Evolutionary conservation across 805 yeast genomes (phyloP).

Genomic region (Tanozyma kutaoensis): DNA sequence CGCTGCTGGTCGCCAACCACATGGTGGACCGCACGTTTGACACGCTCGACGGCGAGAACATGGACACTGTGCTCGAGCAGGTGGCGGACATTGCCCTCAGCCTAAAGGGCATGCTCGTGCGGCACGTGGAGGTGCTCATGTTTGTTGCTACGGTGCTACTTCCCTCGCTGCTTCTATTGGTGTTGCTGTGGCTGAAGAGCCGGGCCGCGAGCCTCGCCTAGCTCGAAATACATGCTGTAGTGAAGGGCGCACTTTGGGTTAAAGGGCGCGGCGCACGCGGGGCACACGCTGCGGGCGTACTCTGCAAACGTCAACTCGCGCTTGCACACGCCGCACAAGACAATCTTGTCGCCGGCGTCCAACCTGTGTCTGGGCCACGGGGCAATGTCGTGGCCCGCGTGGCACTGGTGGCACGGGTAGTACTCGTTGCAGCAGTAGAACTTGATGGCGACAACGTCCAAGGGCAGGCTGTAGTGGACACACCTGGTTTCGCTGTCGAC

Average conservation of each 20-base stretch:
- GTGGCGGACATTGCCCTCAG: no score
- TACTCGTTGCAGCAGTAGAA: constrained; percentile 23
- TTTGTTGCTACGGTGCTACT: no score
- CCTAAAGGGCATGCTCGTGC: no score
- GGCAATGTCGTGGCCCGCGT: constrained; percentile 7
- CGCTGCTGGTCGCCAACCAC: no score
- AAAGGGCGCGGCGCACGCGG: constrained; percentile 13
- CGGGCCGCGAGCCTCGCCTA: no score
- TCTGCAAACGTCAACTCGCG: constrained; percentile 13
- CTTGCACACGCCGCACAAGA: constrained; percentile 25
- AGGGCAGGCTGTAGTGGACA: constrained; percentile 17
- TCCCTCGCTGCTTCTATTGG: no score
- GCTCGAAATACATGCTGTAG: constrained; percentile 20
- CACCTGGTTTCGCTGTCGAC: constrained; percentile 24
- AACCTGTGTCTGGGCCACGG: constrained; percentile 6
- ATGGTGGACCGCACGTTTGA: no score
- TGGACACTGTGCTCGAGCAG: no score
- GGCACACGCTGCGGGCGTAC: constrained; percentile 12
- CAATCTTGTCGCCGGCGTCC: constrained; percentile 7
- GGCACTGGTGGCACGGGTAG: constrained; percentile 29
- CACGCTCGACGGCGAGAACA: no score
- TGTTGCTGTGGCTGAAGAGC: no score
- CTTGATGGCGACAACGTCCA: constrained; percentile 26
- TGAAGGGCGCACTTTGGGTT: constrained; percentile 27
- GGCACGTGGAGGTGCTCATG: no score